Evolutionary conservation across 441 rosid species (phyloP).

Genomic region (Erysimum cheiri): DNA sequence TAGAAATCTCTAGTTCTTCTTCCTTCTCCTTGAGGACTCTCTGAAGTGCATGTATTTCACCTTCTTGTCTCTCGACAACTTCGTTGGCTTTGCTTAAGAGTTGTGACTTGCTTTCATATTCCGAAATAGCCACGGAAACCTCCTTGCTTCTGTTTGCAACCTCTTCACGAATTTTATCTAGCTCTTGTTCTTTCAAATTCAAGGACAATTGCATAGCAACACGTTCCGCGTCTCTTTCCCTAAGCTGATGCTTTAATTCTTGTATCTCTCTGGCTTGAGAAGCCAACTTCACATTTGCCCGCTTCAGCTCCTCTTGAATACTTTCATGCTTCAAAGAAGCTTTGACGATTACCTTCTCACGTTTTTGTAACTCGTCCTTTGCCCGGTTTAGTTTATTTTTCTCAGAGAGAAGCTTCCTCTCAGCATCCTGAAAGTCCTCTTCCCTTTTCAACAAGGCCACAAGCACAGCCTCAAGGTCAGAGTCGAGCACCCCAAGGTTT

Average conservation of each 20-base stretch:
- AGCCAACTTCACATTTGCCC: constrained; percentile 59
- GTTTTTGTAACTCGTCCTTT: constrained; percentile 57
- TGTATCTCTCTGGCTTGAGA: constrained; percentile 77
- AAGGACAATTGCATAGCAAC: constrained; percentile 52
- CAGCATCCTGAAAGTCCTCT: constrained; percentile 71
- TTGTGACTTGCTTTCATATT: constrained; percentile 57
- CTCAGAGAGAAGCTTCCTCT: constrained; percentile 61
- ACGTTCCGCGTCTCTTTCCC: constrained; percentile 61
- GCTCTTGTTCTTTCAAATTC: constrained; percentile 60
- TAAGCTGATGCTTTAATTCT: constrained; percentile 58
- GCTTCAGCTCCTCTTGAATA: constrained; percentile 61
- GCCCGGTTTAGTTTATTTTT: constrained; percentile 54
- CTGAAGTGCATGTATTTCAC: constrained; percentile 61
- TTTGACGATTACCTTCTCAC: constrained; percentile 55
- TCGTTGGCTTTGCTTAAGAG: constrained; percentile 67
- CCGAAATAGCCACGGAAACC: constrained; percentile 48
- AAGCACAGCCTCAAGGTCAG: constrained; percentile 71
- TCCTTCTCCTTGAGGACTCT: constrained; percentile 58
- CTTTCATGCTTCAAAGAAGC: constrained; percentile 63
- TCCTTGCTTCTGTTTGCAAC: constrained; percentile 57
- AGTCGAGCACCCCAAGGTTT: constrained; percentile 60
- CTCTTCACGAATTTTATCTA: constrained; percentile 57
- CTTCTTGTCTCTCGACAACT: constrained; percentile 66
- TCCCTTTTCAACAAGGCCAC: constrained; percentile 70
- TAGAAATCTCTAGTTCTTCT: constrained; percentile 62